Evolutionary conservation across 1,284 basidiomycete species (phyloP).

Genomic region (Ceratobasidium sp.): DNA sequence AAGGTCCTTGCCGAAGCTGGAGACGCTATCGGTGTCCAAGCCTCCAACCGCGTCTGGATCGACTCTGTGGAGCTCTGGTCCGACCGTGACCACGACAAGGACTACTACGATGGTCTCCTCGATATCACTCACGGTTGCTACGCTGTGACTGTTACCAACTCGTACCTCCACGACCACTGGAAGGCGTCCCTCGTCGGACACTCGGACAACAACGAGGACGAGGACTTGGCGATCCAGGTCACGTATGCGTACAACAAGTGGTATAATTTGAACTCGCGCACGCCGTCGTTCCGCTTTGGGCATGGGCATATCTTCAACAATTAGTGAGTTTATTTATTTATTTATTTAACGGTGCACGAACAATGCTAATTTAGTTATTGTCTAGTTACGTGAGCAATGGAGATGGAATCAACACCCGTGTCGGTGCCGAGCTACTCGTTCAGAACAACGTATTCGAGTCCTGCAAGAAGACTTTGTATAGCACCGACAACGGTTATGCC

Average conservation of each 20-base stretch:
- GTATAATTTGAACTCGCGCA: constrained; percentile 54
- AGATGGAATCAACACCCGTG: constrained; percentile 67
- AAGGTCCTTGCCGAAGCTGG: constrained; percentile 64
- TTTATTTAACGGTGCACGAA: neutral
- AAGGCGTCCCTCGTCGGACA: constrained; percentile 63
- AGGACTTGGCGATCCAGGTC: constrained; percentile 51
- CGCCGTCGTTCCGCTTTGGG: constrained; percentile 57
- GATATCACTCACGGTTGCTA: constrained; percentile 59
- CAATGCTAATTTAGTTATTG: neutral
- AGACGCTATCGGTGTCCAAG: constrained; percentile 62
- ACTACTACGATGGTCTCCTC: constrained; percentile 45
- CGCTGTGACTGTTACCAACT: constrained; percentile 61
- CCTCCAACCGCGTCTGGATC: constrained; percentile 62
- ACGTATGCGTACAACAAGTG: constrained; percentile 29
- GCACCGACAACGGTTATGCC: constrained; percentile 35
- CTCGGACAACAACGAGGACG: constrained; percentile 59
- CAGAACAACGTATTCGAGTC: constrained; percentile 14
- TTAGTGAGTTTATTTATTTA: neutral
- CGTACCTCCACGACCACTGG: constrained; percentile 62
- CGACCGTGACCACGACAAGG: too few relatives aligned
- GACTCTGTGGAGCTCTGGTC: constrained; percentile 64
- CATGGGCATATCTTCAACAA: constrained; percentile 47
- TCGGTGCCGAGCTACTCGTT: constrained; percentile 54
- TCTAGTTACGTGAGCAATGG: constrained; percentile 59
- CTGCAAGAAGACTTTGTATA: constrained; percentile 15